These are phyloP conservation scores for Phragmites australis DNA, from an alignment of 176 grass and related monocot species.

Conservation along the genomic window DNA sequence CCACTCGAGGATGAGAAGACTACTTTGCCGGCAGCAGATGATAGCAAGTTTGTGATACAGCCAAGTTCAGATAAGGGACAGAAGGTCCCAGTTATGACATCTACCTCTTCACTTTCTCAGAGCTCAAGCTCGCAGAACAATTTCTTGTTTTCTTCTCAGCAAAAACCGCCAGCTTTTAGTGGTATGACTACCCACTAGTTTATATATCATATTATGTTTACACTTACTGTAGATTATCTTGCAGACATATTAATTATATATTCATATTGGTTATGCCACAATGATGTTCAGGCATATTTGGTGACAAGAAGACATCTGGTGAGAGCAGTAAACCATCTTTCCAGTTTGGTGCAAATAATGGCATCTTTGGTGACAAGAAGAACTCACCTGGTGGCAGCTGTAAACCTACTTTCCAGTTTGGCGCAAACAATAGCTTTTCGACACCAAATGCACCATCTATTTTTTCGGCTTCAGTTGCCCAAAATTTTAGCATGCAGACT, in stretches of 20 bases:
- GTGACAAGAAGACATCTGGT: conserved; percentile 38
- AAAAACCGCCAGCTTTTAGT: conserved; percentile 35
- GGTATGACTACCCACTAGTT: conserved; percentile 39
- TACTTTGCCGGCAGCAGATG: conserved; percentile 14
- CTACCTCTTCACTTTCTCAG: conserved; percentile 50
- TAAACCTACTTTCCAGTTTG: conserved; percentile 56
- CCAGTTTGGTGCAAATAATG: conserved; percentile 57
- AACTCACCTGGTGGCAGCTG: conserved; percentile 21
- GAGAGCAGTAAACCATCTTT: conserved; percentile 54
- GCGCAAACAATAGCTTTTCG: conserved; percentile 55
- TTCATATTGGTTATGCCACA: conserved; percentile 32
- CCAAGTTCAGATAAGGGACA: conserved; percentile 36
- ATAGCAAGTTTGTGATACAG: conserved; percentile 43
- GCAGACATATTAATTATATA: conserved; percentile 11
- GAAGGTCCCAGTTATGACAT: conserved; percentile 25
- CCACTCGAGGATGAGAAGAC: conserved; percentile 51
- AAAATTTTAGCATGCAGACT: conserved; percentile 50
- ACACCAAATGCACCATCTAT: conserved; percentile 39
- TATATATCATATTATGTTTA: conserved; percentile 20
- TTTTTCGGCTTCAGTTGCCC: conserved; percentile 54
- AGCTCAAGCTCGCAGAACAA: conserved; percentile 46
- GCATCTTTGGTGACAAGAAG: conserved; percentile 31
- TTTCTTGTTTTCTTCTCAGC: conserved; percentile 41
- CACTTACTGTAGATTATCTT: conserved; percentile 5
- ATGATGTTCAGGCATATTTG: conserved; percentile 53